Percentiles rank a stretch among this genome's conserved stretches.
Evolutionary conservation across 495 filamentous ascomycete genomes (phyloP).

Genomic region (Aspergillus conjunctus): DNA sequence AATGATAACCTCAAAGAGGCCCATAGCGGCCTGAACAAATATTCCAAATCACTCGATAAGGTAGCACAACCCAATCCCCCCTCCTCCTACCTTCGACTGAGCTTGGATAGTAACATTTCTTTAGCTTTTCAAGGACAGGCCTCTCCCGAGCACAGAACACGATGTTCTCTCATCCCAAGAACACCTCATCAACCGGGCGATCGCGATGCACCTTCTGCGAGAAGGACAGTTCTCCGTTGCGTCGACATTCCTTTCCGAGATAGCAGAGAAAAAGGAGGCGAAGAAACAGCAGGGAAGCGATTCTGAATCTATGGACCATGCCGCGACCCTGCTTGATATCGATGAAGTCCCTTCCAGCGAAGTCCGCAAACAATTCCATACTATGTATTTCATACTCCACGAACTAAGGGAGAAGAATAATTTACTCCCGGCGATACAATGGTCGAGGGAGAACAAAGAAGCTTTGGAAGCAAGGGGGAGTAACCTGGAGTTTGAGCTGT

Average conservation of each 20-base stretch:
- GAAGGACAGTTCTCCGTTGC: constrained; percentile 93
- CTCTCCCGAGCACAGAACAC: constrained; percentile 73
- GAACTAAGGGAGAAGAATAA: constrained; percentile 69
- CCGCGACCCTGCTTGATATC: constrained; percentile 41
- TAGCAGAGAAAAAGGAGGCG: constrained; percentile 36
- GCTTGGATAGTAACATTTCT: constrained; percentile 1
- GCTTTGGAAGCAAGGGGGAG: constrained; percentile 80
- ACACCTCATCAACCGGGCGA: constrained; percentile 82
- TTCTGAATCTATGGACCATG: constrained; percentile 22
- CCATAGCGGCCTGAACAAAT: constrained; percentile 73
- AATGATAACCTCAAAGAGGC: constrained; percentile 79
- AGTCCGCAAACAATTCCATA: constrained; percentile 77
- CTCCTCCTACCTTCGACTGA: not conserved
- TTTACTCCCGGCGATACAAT: constrained; percentile 79
- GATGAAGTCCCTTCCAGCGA: constrained; percentile 62
- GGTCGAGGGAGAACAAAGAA: constrained; percentile 71
- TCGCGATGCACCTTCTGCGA: constrained; percentile 92
- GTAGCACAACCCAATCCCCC: constrained; percentile 55
- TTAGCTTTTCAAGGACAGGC: constrained; percentile 77
- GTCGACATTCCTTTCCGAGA: constrained; percentile 74
- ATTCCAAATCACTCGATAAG: constrained; percentile 81
- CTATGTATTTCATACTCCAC: constrained; percentile 88
- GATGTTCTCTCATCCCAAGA: constrained; percentile 78
- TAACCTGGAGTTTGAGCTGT: constrained; percentile 93
- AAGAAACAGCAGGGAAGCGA: constrained; percentile 18